A percentile compares a stretch with the other conserved stretches of the same genome.
Evolutionary conservation across 805 yeast genomes (phyloP).

Genomic region (Sungouiella thailandica): DNA sequence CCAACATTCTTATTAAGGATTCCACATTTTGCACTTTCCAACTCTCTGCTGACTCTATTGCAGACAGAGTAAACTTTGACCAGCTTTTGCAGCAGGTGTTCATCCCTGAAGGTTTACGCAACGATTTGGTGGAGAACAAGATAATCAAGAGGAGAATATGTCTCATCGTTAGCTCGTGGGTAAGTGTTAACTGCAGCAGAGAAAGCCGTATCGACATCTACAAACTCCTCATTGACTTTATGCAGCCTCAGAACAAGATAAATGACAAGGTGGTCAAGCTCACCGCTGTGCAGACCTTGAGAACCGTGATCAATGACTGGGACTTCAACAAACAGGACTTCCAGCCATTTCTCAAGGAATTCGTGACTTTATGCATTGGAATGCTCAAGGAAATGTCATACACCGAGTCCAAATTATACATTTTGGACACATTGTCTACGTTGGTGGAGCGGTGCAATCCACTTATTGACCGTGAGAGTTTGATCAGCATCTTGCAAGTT

Average conservation of each 20-base stretch:
- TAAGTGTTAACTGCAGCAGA: slow-evolving; percentile 56
- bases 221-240: slow-evolving; percentile 46
- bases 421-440: slow-evolving; percentile 62
- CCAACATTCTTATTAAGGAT: slow-evolving; percentile 66
- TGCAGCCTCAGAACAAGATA: slow-evolving; percentile 39
- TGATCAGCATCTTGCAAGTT: slow-evolving; percentile 45
- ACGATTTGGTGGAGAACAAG: slow-evolving; percentile 44
- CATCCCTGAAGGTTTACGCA: slow-evolving; percentile 58
- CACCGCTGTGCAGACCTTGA: slow-evolving; percentile 66
- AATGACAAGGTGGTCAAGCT: slow-evolving; percentile 80
- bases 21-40: slow-evolving; percentile 81
- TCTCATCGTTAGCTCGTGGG: slow-evolving; percentile 77
- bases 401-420: slow-evolving; percentile 73
- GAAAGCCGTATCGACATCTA: slow-evolving; percentile 57
- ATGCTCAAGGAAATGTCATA: slow-evolving; percentile 47
- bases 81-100: slow-evolving; percentile 52
- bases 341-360: slow-evolving; percentile 55
- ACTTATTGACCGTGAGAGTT: slow-evolving; percentile 45
- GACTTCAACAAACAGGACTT: slow-evolving; percentile 70
- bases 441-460: slow-evolving; percentile 65
- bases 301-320: slow-evolving; percentile 77
- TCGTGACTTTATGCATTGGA: slow-evolving; percentile 44
- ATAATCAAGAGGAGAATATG: slow-evolving; percentile 76
- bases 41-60: slow-evolving; percentile 62
- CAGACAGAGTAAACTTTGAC: slow-evolving; percentile 65